Base-by-base conservation (phyloP, 1,284 basidiomycete genomes). In the Volvariella volvacea region DNA sequence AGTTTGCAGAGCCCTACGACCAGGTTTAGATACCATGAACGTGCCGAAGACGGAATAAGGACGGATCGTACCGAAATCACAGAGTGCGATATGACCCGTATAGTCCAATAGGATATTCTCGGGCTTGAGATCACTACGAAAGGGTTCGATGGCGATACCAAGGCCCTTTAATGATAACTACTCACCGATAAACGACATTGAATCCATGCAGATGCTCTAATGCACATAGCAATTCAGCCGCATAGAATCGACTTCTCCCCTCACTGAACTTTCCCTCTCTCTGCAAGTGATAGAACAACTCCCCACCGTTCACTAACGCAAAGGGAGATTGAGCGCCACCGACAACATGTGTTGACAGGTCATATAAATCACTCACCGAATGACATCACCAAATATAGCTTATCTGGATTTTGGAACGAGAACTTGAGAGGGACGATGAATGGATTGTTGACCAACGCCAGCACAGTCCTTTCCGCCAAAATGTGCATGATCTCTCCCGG, bases 371-470 rank as follows among this genome's bases (percentile, higher is more conserved):
- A 38, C 48, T 48, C 41, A 85, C 85, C 83, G 58, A 97, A 99
- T 12, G 93, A 94, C 77, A 99, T 88, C 16, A 97, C 92, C 43
- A 99, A 72, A 63, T 99, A 99, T 9, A 99, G 74, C 67, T 99
- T 99, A 62, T 99, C 95, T 3, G 90, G 90, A 52, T 86, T 93
- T 68, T 99, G 95, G 76, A 99, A 99, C 6, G 90, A 94, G 66
- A 99, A 98, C 62, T 99, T 99, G 64, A 99, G 82, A 6, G 95
- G 96, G 0, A 98, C 95, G 63, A 99, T 97, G 69, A 99, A 99
- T 0, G 95, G 95, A 57, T 94, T 97, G 71, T 98, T 98, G 53
- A 99, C 95, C 50, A 97, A 79, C 0, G 94, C 95, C 37, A 99
- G 76, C 15, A 99, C 96, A 0, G 95, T 98, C 48, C 95, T 78